Percentiles rank a stretch among this genome's conserved stretches.
Conservation (phyloP, 1,139 yeast genomes). For the Pichia sp. region DNA sequence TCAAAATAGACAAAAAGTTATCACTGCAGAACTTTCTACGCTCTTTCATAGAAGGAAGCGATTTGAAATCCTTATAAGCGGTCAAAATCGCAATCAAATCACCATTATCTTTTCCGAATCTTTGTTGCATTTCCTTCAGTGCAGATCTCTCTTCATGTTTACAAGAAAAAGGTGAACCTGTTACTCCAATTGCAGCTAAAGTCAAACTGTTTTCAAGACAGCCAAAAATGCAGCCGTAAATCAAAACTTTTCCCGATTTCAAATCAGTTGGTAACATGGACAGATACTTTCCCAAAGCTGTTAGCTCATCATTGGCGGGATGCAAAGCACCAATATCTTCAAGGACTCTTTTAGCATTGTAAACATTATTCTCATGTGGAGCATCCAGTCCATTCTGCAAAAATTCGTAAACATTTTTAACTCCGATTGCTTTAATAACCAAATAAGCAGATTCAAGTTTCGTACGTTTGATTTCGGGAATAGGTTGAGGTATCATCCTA, state of each 20-base stretch:
- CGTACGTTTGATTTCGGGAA: conserved; percentile 84
- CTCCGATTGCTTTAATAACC: conserved; percentile 85
- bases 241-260: conserved; percentile 74
- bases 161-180: conserved; percentile 68
- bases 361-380: conserved; percentile 58
- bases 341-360: conserved; percentile 58
- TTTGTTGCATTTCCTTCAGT: conserved; percentile 48
- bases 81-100: conserved; percentile 66
- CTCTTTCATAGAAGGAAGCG: conserved; percentile 24
- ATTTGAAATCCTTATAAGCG: conserved; percentile 52
- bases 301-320: conserved; percentile 43
- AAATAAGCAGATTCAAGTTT: conserved; percentile 78
- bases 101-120: conserved; percentile 49
- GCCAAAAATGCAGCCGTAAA: conserved; percentile 77
- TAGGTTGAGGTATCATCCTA: conserved; percentile 64
- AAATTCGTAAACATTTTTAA: conserved; percentile 63
- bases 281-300: conserved; percentile 77
- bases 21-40: conserved; percentile 54
- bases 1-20: conserved; percentile 57
- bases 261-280: conserved; percentile 84
- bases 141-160: conserved; percentile 59
- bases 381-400: conserved; percentile 76
- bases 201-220: conserved; percentile 73
- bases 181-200: conserved; percentile 68
- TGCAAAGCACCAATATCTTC: conserved; percentile 70